Conservation (phyloP, 192 early-diverging fungal species). For the Phlyctochytrium arcticum region DNA sequence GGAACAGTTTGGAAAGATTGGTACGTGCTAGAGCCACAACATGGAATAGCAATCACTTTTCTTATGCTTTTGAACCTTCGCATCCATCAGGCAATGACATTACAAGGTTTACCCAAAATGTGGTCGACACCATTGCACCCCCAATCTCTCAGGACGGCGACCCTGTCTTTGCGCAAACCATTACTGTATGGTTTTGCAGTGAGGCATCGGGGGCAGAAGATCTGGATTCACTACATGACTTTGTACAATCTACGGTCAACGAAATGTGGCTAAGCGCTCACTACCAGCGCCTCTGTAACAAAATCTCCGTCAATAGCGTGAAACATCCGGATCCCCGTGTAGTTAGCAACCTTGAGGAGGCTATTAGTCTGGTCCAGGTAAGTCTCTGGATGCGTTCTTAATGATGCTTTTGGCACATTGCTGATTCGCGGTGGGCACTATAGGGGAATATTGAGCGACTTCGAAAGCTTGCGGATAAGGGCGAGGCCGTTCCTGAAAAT, state of each 20-base stretch:
- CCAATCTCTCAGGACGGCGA: conserved; percentile 16
- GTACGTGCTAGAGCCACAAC: conserved; percentile 12
- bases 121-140: conserved; percentile 44
- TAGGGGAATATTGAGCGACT: conserved; percentile 33
- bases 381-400: not conserved
- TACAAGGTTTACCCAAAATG: conserved; percentile 26
- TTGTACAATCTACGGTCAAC: conserved; percentile 37
- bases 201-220: conserved; percentile 20
- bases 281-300: conserved; percentile 26
- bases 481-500: not conserved
- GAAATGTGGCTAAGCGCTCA: conserved; percentile 30
- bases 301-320: conserved; percentile 38
- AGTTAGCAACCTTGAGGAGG: conserved; percentile 25
- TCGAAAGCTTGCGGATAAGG: conserved; percentile 27
- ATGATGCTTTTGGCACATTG: not conserved
- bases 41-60: not conserved
- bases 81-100: conserved; percentile 27
- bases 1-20: conserved; percentile 37
- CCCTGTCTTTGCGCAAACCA: conserved; percentile 15
- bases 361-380: conserved; percentile 32
- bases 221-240: conserved; percentile 36
- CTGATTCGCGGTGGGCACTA: not conserved
- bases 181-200: conserved; percentile 41
- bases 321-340: conserved; percentile 28
- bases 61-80: not conserved